A percentile compares a stretch with the other conserved stretches of the same genome.
Conservation (phyloP, 768 basidiomycete genomes). For the Russula sp. region DNA sequence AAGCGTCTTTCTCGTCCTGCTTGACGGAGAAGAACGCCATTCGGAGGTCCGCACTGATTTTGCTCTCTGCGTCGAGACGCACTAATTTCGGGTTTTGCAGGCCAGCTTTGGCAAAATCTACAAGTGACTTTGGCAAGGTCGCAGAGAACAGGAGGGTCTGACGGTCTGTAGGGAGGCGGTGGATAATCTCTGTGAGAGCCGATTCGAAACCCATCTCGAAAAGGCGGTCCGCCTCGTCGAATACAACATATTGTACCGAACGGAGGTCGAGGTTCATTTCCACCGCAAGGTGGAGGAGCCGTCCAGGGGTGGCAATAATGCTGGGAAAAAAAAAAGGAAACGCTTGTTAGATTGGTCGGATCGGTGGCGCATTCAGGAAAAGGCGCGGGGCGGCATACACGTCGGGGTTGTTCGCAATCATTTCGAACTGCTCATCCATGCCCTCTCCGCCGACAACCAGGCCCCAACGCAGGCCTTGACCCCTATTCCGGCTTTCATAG, state of each 20-base stretch:
- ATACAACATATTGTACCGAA: constrained; percentile 83
- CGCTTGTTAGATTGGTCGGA: not conserved
- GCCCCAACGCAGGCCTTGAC: constrained; percentile 76
- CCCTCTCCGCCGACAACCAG: constrained; percentile 94
- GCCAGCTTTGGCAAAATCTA: constrained; percentile 98
- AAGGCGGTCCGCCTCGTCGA: constrained; percentile 96
- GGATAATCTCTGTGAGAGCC: constrained; percentile 84
- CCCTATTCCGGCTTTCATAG: constrained; percentile 45
- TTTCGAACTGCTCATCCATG: constrained; percentile 92
- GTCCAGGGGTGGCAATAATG: constrained; percentile 96
- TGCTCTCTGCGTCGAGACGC: constrained; percentile 92
- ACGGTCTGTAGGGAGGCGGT: constrained; percentile 76
- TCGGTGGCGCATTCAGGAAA: constrained; percentile 1
- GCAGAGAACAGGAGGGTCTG: constrained; percentile 96
- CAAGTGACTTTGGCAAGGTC: constrained; percentile 89
- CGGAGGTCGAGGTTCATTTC: constrained; percentile 94
- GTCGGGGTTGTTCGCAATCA: constrained; percentile 91
- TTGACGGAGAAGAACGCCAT: constrained; percentile 95
- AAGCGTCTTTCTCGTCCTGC: constrained; percentile 90
- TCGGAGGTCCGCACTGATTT: constrained; percentile 87
- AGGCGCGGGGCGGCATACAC: constrained; percentile 50
- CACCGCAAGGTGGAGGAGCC: constrained; percentile 90
- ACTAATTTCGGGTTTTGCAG: constrained; percentile 90
- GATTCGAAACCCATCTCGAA: constrained; percentile 98
- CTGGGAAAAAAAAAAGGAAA: constrained; percentile 34